Evolutionary conservation across 2,329 filamentous ascomycete genomes (phyloP).

Genomic region (Phialophora macrospora): DNA sequence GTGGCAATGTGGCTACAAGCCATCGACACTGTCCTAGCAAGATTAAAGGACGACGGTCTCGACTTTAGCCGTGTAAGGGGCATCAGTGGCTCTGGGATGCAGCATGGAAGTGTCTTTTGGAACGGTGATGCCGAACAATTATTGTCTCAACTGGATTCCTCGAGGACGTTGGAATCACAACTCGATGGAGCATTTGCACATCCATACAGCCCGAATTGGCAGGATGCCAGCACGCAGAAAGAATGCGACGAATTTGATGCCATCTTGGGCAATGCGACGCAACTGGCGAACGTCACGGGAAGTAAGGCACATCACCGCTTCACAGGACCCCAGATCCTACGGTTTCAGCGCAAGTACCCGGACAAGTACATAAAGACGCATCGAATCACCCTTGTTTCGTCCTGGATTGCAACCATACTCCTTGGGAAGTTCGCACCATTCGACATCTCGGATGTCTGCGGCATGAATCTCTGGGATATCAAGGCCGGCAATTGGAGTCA

Average conservation of each 20-base stretch:
- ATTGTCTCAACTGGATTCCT: slow-evolving; percentile 65
- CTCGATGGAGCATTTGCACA: slow-evolving; percentile 76
- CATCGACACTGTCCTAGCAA: slow-evolving; percentile 78
- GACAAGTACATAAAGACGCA: slow-evolving; percentile 79
- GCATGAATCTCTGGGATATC: slow-evolving; percentile 97
- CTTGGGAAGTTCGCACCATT: slow-evolving; percentile 84
- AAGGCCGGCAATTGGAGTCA: slow-evolving; percentile 73
- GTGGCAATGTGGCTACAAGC: slow-evolving; percentile 95
- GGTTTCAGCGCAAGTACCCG: slow-evolving; percentile 79
- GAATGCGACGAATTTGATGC: slow-evolving; percentile 90
- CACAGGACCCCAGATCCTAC: slow-evolving; percentile 94
- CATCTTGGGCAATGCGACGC: slow-evolving; percentile 67
- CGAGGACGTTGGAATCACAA: slow-evolving; percentile 71
- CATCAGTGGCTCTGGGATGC: slow-evolving; percentile 90
- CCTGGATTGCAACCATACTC: slow-evolving; percentile 89
- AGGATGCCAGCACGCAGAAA: slow-evolving; percentile 90
- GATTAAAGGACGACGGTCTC: slow-evolving; percentile 70
- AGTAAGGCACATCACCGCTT: slow-evolving; percentile 97
- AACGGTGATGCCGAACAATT: slow-evolving; percentile 68
- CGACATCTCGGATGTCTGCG: slow-evolving; percentile 92
- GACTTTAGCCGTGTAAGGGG: slow-evolving; percentile 77
- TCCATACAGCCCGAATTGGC: slow-evolving; percentile 93
- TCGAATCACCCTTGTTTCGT: slow-evolving; percentile 91
- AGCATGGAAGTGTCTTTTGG: slow-evolving; percentile 98
- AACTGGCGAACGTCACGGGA: slow-evolving; percentile 79